Evolutionary conservation across 805 yeast genomes (phyloP), one percentile per base, ranked within the genome.

Genomic region (Wickerhamomyces rabaulensis): DNA sequence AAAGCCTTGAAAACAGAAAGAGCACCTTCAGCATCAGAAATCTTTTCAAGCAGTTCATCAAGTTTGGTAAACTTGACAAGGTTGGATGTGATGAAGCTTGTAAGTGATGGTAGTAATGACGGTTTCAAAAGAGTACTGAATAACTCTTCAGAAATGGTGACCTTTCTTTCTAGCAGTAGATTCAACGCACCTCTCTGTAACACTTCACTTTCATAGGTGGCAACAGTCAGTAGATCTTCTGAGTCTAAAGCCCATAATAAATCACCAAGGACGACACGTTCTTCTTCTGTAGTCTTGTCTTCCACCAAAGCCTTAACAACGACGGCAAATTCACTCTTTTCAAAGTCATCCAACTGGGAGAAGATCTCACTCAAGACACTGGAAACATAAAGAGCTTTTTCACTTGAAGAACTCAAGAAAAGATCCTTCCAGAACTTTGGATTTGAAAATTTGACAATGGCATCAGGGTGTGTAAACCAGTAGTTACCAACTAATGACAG

Each of bases 401-500:
- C 62, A 6, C 60, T 49, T 9, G 45, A 44, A 0, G 12, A 7
- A 1, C 47, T 16, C 8, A 52, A 37, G 25, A 60, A 58, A 8
- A 68, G 49, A 1, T 38, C 37, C 12, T 49, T 39, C 69, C 74
- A 70, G 48, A 59, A 71, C 22, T 52, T 63, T 17, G 41, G 29
- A 0, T 43, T 23, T 2, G 61, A 51, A 33, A 63, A 53, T 21
- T 47, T 49, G 9, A 36, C 36, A 9, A 49, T 36, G 0, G 56
- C 43, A 1, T 45, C 50, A 4, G 56, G 46, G 40, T 57, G 56
- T 1, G 57, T 40, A 42, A 40, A 55, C 42, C 51, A 42, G 50
- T 68, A 76, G 43, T 73, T 70, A 0, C 82, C 81, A 44, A 75
- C 51, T 44, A 71, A 73, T 1, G 76, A 65, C n/a, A 75, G 47